These are phyloP conservation scores for Phenoliferia sp. DNA, from an alignment of 1,284 basidiomycete genomes.

Conservation along the genomic window DNA sequence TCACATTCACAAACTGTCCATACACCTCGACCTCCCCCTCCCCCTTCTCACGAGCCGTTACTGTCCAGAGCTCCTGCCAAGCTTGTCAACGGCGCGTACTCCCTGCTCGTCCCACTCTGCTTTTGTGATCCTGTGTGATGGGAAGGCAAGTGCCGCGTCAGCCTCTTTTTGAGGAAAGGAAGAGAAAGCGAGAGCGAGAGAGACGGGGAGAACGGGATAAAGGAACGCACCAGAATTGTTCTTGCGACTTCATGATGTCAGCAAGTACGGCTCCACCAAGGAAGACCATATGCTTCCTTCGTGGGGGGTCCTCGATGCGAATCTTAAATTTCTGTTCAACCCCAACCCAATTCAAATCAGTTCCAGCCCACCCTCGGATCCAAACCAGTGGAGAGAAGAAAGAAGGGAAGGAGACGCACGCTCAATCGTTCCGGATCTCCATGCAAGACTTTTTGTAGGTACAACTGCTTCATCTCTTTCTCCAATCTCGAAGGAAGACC, in stretches of 20 bases:
- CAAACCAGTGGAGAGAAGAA: background rate
- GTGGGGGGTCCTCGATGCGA: conserved; percentile 93
- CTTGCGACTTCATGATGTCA: conserved; percentile 94
- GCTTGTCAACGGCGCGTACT: conserved; percentile 68
- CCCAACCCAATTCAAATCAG: background rate
- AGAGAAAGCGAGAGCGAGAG: background rate
- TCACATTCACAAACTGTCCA: conserved; percentile 52
- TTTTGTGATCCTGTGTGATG: conserved; percentile 66
- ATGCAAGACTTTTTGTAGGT: conserved; percentile 80
- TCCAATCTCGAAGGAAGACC: conserved; percentile 93
- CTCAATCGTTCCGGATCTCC: conserved; percentile 81
- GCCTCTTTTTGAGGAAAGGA: background rate
- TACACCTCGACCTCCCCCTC: background rate
- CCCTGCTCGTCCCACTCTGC: conserved; percentile 91
- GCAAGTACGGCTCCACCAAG: conserved; percentile 71
- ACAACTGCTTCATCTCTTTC: conserved; percentile 99
- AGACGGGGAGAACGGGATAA: too few relatives aligned
- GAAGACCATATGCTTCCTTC: conserved; percentile 99
- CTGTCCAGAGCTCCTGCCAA: conserved; percentile 14
- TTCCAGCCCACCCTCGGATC: background rate
- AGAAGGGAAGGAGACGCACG: conserved; percentile 51
- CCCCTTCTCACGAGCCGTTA: background rate
- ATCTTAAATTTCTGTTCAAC: conserved; percentile 91
- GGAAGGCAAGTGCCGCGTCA: background rate
- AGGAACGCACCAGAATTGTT: conserved; percentile 68